Percentiles rank a stretch among this genome's conserved stretches.
Conservation (phyloP, 1,284 basidiomycete genomes). For the Ustilago nuda region DNA sequence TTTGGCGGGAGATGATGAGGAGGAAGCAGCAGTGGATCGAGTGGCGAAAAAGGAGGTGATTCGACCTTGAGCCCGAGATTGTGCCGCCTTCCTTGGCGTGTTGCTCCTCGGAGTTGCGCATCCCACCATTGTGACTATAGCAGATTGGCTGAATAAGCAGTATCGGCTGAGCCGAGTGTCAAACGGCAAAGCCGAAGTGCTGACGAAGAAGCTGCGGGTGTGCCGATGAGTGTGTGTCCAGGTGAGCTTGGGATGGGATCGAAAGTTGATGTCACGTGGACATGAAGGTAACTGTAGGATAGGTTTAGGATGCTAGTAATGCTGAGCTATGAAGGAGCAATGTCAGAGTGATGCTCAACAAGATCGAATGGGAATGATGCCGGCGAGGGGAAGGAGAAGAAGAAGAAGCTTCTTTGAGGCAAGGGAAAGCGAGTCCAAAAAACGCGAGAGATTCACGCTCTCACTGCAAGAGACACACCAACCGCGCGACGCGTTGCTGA, state of each 20-base stretch:
- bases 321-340: no score
- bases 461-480: constrained; percentile 1
- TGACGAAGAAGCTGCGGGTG: not conserved
- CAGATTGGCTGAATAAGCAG: not conserved
- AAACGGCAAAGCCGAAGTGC: not conserved
- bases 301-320: not conserved
- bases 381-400: not conserved
- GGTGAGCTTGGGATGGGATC: not conserved
- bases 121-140: constrained; percentile 6
- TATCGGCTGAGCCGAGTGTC: not conserved
- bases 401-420: not conserved
- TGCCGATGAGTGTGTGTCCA: not conserved
- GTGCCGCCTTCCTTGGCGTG: constrained; percentile 20
- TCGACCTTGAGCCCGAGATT: constrained; percentile 26
- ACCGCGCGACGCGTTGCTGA: constrained; percentile 13
- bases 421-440: not conserved
- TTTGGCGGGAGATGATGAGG: constrained; percentile 10
- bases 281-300: constrained; percentile 3
- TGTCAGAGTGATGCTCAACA: not conserved
- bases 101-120: constrained; percentile 25
- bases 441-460: constrained; percentile 7
- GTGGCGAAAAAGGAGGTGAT: constrained; percentile 40
- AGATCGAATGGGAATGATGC: not conserved
- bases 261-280: not conserved
- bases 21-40: constrained; percentile 8